Percentiles rank a stretch among this genome's conserved stretches.
These are phyloP conservation scores for Xylaria longipes DNA, from an alignment of 495 filamentous ascomycete genomes.

Conservation along the genomic window DNA sequence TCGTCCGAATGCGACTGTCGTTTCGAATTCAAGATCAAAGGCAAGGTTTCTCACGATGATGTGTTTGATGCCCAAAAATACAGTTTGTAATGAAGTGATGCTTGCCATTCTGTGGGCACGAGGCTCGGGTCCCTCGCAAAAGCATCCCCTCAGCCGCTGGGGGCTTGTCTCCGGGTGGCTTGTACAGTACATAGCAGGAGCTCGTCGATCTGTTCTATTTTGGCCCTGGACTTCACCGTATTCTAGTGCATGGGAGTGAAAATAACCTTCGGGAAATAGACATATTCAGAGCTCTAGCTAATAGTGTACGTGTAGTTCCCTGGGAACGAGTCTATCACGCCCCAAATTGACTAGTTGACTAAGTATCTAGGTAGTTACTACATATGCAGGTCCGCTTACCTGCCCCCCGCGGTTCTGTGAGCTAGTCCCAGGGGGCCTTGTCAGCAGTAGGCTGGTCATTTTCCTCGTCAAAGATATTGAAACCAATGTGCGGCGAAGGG, in stretches of 20 bases:
- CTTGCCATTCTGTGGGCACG: constrained; percentile 7
- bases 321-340: constrained; percentile 5
- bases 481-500: constrained; percentile 38
- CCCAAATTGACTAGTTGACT: constrained; percentile 15
- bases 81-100: constrained; percentile 13
- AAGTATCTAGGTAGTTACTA: too few species aligned
- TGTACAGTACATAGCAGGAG: constrained; percentile 1
- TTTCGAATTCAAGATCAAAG: constrained; percentile 8
- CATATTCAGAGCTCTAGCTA: not conserved
- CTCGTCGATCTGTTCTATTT: constrained; percentile 15
- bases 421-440: constrained; percentile 40
- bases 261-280: constrained; percentile 2
- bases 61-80: constrained; percentile 8
- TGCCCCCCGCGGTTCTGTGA: constrained; percentile 1
- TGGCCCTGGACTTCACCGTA: constrained; percentile 10
- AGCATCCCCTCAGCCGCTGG: not conserved
- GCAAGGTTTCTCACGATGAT: constrained; percentile 1
- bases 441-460: constrained; percentile 40
- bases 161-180: constrained; percentile 3
- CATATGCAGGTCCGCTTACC: not conserved
- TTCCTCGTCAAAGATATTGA: constrained; percentile 47
- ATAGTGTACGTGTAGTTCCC: constrained; percentile 5
- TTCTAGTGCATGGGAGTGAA: not conserved
- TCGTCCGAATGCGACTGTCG: constrained; percentile 2
- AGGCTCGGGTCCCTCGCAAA: not conserved